A percentile compares a stretch with the other conserved stretches of the same genome.
Conservation (phyloP, 805 yeast genomes). For the Spathaspora gorwiae region DNA sequence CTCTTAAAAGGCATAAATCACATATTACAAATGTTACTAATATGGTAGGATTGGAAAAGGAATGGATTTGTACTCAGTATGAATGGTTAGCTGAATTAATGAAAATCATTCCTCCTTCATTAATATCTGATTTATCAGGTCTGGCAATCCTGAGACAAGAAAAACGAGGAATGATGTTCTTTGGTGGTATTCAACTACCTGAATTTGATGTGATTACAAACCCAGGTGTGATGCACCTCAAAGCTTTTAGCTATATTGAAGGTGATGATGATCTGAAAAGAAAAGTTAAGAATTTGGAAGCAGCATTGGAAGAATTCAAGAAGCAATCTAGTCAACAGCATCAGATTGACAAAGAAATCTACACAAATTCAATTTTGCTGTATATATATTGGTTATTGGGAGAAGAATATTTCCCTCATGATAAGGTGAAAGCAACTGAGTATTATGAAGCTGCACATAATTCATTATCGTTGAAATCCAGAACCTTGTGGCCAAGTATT, state of each 20-base stretch:
- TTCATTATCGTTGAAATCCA: background rate
- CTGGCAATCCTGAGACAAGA: constrained; percentile 11
- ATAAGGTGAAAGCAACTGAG: constrained; percentile 15
- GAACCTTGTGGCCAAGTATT: constrained; percentile 1
- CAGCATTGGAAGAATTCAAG: constrained; percentile 13
- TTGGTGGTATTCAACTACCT: constrained; percentile 31
- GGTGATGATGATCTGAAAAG: constrained; percentile 23
- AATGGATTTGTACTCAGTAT: constrained; percentile 64
- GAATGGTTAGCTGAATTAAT: constrained; percentile 62
- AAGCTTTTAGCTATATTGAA: constrained; percentile 20
- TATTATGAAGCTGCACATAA: constrained; percentile 12
- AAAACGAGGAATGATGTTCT: constrained; percentile 13
- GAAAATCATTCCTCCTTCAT: constrained; percentile 43
- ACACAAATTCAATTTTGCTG: constrained; percentile 1
- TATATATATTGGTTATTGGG: constrained; percentile 49
- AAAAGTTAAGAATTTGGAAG: constrained; percentile 29
- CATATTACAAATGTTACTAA: constrained; percentile 51
- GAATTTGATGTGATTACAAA: constrained; percentile 23
- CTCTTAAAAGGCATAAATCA: constrained; percentile 58
- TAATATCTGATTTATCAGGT: constrained; percentile 14
- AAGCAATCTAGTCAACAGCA: background rate
- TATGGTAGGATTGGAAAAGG: constrained; percentile 17
- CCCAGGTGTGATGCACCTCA: constrained; percentile 25
- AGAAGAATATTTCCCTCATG: constrained; percentile 33
- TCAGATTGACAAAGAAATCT: background rate